Evolutionary conservation across 371 early-diverging fungal genomes (phyloP).

Genomic region (Rhizopus microsporus): DNA sequence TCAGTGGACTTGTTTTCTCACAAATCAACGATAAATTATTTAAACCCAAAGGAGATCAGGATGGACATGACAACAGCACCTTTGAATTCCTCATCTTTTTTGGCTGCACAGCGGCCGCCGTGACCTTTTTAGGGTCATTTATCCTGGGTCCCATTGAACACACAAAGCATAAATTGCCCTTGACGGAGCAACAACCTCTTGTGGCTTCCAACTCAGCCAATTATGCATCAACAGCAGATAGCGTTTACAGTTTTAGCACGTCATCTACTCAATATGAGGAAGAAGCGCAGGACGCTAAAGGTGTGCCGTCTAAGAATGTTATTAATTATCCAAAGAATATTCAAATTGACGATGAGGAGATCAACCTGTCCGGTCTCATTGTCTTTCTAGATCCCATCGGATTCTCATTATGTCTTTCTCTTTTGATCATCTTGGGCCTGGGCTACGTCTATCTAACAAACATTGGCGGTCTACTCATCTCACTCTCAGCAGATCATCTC

Average conservation of each 20-base stretch:
- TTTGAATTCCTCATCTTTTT: conserved; percentile 41
- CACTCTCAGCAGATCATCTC: conserved; percentile 23
- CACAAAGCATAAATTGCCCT: background rate
- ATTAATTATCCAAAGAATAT: conserved; percentile 11
- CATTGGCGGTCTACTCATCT: conserved; percentile 35
- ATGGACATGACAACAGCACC: conserved; percentile 27
- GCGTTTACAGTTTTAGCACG: conserved; percentile 23
- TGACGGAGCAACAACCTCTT: background rate
- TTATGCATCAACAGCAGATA: conserved; percentile 4
- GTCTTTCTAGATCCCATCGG: conserved; percentile 39
- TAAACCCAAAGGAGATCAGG: conserved; percentile 12
- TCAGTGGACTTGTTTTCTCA: conserved; percentile 50
- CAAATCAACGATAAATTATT: conserved; percentile 49
- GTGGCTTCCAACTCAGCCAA: background rate
- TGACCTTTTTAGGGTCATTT: conserved; percentile 34
- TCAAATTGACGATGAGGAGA: conserved; percentile 4
- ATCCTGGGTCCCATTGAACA: conserved; percentile 22
- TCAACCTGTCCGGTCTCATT: conserved; percentile 21
- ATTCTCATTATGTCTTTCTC: conserved; percentile 31
- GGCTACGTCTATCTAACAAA: conserved; percentile 52
- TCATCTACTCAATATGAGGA: conserved; percentile 19
- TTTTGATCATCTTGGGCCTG: conserved; percentile 38
- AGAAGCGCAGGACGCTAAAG: conserved; percentile 8
- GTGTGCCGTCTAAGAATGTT: conserved; percentile 12
- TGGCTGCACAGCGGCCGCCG: conserved; percentile 20